phyloP scores from a whole-genome alignment of 2,329 filamentous ascomycete species.

The Fusarium sp. region DNA sequence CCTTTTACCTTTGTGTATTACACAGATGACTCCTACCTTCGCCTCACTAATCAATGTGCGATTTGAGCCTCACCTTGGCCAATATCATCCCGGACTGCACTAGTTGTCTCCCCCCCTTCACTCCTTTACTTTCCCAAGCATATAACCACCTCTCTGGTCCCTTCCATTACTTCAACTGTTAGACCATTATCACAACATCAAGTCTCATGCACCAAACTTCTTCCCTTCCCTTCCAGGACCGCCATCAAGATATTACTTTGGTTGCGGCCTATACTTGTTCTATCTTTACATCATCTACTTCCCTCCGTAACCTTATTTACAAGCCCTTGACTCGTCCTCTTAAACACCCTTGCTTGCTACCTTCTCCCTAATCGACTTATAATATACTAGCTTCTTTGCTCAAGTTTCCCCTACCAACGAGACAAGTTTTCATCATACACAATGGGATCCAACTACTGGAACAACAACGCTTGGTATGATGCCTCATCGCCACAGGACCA shows the following conservation, averaged over 20 bases:
- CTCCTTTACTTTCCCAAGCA: constrained; percentile 11
- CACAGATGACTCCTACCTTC: constrained; percentile 34
- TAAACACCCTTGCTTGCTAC: constrained; percentile 14
- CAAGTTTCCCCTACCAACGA: not conserved
- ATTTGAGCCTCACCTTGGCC: constrained; percentile 41
- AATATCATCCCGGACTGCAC: constrained; percentile 16
- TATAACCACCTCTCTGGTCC: constrained; percentile 24
- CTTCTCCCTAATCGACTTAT: constrained; percentile 1
- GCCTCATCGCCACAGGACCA: constrained; percentile 34
- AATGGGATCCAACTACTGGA: constrained; percentile 33
- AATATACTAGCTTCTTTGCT: not conserved
- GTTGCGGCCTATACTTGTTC: constrained; percentile 25
- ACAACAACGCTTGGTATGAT: constrained; percentile 17
- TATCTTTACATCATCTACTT: not conserved
- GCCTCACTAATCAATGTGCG: constrained; percentile 44
- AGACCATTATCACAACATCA: constrained; percentile 5
- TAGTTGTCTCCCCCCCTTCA: constrained; percentile 5
- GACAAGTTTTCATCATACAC: not conserved
- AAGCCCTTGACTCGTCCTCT: constrained; percentile 21
- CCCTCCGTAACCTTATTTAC: constrained; percentile 1
- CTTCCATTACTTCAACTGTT: not conserved
- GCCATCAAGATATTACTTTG: constrained; percentile 31
- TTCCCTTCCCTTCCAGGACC: constrained; percentile 17
- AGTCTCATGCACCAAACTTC: constrained; percentile 29
- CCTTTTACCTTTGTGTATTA: constrained; percentile 29